Percentiles rank a stretch among this genome's conserved stretches.
Evolutionary conservation across 495 filamentous ascomycete species (phyloP).

Genomic region (Penicillium desertorum): DNA sequence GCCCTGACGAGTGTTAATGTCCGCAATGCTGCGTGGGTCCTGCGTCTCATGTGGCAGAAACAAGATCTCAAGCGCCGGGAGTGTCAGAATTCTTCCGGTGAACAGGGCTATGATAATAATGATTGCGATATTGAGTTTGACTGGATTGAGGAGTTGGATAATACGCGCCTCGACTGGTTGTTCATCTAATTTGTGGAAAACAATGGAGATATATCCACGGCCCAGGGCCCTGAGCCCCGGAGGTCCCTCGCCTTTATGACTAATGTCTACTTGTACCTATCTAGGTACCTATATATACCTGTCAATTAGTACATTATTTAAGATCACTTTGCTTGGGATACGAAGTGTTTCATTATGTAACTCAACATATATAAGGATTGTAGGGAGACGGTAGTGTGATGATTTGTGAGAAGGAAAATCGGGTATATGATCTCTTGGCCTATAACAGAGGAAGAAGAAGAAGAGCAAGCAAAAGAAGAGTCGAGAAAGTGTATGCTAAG

Average conservation of each 20-base stretch:
- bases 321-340: neutral
- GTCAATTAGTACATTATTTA: neutral
- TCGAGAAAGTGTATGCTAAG: constrained; percentile 7
- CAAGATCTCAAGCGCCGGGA: constrained; percentile 35
- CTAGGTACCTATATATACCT: neutral
- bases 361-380: neutral
- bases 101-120: constrained; percentile 17
- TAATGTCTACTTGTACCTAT: constrained; percentile 3
- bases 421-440: constrained; percentile 29
- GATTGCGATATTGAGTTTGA: constrained; percentile 40
- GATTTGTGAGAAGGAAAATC: constrained; percentile 6
- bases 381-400: neutral
- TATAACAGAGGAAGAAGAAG: neutral
- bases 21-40: constrained; percentile 48
- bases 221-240: too few relatives aligned
- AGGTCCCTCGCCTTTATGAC: constrained; percentile 3
- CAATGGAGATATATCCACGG: neutral
- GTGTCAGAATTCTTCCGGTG: neutral
- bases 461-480: neutral
- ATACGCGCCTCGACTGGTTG: constrained; percentile 47
- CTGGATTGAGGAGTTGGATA: constrained; percentile 49
- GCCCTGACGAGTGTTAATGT: constrained; percentile 46
- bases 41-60: constrained; percentile 50
- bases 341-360: neutral
- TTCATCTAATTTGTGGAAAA: constrained; percentile 37